Conservation (phyloP, 768 basidiomycete genomes). For the Mycena vulgaris region DNA sequence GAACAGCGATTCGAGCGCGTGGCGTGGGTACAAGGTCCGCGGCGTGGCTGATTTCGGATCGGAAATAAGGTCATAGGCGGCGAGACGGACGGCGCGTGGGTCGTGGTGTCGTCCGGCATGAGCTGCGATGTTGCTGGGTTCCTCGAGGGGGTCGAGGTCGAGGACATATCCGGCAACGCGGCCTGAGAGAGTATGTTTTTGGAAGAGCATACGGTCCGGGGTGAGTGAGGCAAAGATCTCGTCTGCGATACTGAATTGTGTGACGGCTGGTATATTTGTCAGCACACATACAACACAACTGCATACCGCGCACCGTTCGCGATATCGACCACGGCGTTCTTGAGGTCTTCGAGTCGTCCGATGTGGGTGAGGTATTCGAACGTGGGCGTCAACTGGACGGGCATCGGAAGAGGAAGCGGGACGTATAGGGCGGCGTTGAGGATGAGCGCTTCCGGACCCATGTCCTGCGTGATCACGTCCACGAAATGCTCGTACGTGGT, state of each 20-base stretch:
- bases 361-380: neutral
- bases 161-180: neutral
- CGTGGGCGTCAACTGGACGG: neutral
- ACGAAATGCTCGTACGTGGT: neutral
- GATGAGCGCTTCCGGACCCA: neutral
- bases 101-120: neutral
- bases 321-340: neutral
- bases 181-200: neutral
- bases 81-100: neutral
- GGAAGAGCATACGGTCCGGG: neutral
- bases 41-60: neutral
- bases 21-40: neutral
- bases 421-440: neutral
- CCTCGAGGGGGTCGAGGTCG: conserved; percentile 7
- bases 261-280: neutral
- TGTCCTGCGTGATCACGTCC: neutral
- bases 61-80: conserved; percentile 8
- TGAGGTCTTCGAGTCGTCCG: neutral
- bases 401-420: neutral
- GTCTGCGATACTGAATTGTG: neutral
- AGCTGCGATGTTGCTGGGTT: neutral
- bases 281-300: no score
- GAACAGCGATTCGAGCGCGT: conserved; percentile 20
- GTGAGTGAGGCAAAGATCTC: neutral
- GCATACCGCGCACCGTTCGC: neutral